A percentile compares a stretch with the other conserved stretches of the same genome.
phyloP scores from a whole-genome alignment of 371 early-diverging fungal genomes.

The Fennellomyces sp. region DNA sequence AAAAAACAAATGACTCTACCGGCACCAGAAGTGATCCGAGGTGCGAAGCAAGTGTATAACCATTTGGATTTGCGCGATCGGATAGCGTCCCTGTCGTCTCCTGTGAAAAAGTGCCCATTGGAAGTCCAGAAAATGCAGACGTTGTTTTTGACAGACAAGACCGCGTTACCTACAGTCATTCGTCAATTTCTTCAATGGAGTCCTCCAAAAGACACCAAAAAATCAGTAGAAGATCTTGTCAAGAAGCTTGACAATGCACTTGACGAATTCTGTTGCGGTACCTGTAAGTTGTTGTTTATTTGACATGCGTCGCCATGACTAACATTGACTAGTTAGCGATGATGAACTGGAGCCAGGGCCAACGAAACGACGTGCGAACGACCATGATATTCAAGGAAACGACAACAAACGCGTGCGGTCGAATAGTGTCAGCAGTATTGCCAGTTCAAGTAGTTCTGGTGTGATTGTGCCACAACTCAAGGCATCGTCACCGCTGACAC shows the following conservation, averaged over 20 bases:
- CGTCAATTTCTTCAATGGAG: slow-evolving; percentile 22
- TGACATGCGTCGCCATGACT: neutral
- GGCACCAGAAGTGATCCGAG: slow-evolving; percentile 18
- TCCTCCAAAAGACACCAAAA: slow-evolving; percentile 21
- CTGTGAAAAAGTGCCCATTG: neutral
- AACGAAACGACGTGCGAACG: neutral
- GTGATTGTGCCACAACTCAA: neutral
- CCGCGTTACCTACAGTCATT: slow-evolving; percentile 15
- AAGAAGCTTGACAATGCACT: slow-evolving; percentile 17
- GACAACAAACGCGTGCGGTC: slow-evolving; percentile 10
- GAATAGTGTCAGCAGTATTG: neutral
- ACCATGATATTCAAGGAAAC: neutral
- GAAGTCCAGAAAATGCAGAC: slow-evolving; percentile 34
- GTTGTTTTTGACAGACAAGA: slow-evolving; percentile 18
- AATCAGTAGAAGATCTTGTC: slow-evolving; percentile 20
- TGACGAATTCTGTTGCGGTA: slow-evolving; percentile 1
- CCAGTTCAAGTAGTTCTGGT: neutral
- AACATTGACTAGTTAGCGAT: neutral
- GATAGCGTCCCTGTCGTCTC: slow-evolving; percentile 6
- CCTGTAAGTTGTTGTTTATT: slow-evolving; percentile 2
- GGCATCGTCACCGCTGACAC: slow-evolving; percentile 11
- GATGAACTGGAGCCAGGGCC: no score
- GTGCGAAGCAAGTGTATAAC: slow-evolving; percentile 40
- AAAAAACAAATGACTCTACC: slow-evolving; percentile 9
- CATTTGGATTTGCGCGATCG: slow-evolving; percentile 31